These are phyloP conservation scores for Limnanthes douglasii DNA, from an alignment of 345 rosid species.

Conservation along the genomic window DNA sequence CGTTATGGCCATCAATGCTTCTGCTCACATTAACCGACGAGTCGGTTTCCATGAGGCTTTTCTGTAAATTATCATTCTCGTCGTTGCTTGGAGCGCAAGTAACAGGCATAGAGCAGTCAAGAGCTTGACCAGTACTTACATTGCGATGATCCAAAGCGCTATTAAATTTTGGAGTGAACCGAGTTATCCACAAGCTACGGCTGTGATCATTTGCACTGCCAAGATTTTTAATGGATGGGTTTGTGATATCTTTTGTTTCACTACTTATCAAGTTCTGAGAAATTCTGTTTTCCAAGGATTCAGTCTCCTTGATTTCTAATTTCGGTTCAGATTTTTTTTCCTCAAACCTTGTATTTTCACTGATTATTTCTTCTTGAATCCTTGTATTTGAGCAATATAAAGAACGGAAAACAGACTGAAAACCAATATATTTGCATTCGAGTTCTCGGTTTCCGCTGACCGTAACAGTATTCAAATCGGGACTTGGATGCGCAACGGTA, in stretches of 20 bases:
- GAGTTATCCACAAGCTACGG: slow-evolving; percentile 72
- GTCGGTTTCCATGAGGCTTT: slow-evolving; percentile 11
- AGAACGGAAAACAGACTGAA: slow-evolving; percentile 67
- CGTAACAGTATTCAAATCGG: slow-evolving; percentile 9
- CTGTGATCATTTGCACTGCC: too few relatives aligned
- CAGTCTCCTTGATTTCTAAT: slow-evolving; percentile 19
- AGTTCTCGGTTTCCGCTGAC: slow-evolving; percentile 10
- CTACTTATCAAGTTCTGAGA: too few relatives aligned
- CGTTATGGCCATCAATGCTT: slow-evolving; percentile 12
- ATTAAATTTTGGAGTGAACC: slow-evolving; percentile 36
- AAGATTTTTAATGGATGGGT: too few relatives aligned
- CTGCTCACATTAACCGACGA: slow-evolving; percentile 18
- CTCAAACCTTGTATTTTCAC: too few relatives aligned
- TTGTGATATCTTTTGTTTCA: too few relatives aligned
- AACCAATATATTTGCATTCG: slow-evolving; percentile 29
- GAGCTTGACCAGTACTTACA: slow-evolving; percentile 6
- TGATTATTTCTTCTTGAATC: slow-evolving; percentile 19
- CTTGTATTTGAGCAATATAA: slow-evolving; percentile 35
- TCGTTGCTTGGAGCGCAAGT: slow-evolving; percentile 2
- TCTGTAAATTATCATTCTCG: slow-evolving; percentile 12
- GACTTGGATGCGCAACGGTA: slow-evolving; percentile 18
- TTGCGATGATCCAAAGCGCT: slow-evolving; percentile 9
- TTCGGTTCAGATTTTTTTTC: slow-evolving; percentile 9
- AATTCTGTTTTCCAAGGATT: slow-evolving; percentile 18
- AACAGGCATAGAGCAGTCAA: slow-evolving; percentile 8